Percentiles rank a stretch among this genome's conserved stretches.
These are phyloP conservation scores for Coffea humblotiana DNA, from an alignment of 305 asterid genomes.

Conservation along the genomic window DNA sequence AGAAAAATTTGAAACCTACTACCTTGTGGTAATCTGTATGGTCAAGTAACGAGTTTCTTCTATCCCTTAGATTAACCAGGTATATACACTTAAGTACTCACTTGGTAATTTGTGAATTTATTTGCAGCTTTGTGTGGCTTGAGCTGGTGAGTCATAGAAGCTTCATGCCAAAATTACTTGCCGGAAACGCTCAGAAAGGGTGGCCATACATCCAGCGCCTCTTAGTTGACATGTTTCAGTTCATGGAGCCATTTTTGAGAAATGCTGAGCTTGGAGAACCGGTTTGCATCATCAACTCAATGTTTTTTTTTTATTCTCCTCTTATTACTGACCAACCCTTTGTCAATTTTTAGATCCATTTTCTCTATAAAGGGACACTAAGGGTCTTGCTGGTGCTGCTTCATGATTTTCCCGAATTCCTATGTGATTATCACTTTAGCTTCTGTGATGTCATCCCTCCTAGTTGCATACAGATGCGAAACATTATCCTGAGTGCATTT, in stretches of 20 bases:
- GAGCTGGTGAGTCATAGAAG: conserved; percentile 94
- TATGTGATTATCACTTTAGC: conserved; percentile 98
- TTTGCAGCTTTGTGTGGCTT: conserved; percentile 96
- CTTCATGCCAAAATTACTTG: conserved; percentile 96
- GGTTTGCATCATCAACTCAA: conserved; percentile 43
- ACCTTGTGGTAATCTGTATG: not conserved
- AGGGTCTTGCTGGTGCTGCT: conserved; percentile 95
- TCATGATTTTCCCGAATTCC: conserved; percentile 98
- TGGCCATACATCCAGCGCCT: conserved; percentile 93
- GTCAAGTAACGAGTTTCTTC: not conserved
- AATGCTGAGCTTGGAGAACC: conserved; percentile 92
- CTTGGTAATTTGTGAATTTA: conserved; percentile 31
- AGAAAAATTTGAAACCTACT: not conserved
- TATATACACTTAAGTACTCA: not conserved
- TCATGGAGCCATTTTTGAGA: conserved; percentile 96
- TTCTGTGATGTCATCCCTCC: conserved; percentile 99
- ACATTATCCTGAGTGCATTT: conserved; percentile 92
- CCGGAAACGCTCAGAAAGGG: conserved; percentile 88
- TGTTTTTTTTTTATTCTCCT: conserved; percentile 12
- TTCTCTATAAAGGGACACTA: conserved; percentile 91
- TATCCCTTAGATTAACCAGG: not conserved
- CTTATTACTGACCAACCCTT: not conserved
- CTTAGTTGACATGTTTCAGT: conserved; percentile 87
- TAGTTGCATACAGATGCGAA: conserved; percentile 97
- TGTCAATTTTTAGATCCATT: conserved; percentile 55